Evolutionary conservation across 768 basidiomycete species (phyloP).

Genomic region (Grammothele lineata): DNA sequence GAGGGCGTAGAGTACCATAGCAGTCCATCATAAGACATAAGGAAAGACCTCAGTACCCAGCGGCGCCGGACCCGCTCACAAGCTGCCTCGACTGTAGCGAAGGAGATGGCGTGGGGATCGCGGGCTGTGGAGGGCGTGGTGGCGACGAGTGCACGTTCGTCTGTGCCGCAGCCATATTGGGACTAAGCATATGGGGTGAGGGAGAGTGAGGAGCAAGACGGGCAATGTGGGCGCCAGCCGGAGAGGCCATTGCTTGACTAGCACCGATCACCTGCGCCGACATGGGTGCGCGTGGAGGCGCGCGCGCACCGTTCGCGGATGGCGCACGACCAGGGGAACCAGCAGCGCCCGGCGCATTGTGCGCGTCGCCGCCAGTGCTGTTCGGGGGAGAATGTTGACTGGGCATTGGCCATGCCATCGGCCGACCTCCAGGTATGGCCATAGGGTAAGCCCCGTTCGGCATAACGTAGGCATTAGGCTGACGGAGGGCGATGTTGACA

Average conservation of each 20-base stretch:
- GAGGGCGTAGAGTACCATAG: not conserved
- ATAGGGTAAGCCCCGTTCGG: conserved; percentile 37
- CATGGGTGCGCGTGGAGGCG: conserved; percentile 16
- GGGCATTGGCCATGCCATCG: conserved; percentile 35
- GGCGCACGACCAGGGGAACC: conserved; percentile 43
- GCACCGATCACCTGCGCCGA: conserved; percentile 13
- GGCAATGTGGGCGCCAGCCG: conserved; percentile 19
- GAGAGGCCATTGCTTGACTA: conserved; percentile 19
- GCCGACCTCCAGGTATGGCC: conserved; percentile 35
- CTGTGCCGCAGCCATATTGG: conserved; percentile 22
- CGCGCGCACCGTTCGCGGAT: conserved; percentile 55
- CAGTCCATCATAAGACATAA: not conserved
- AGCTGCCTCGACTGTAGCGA: conserved; percentile 31
- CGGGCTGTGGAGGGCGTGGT: conserved; percentile 25
- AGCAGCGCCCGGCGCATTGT: conserved; percentile 32
- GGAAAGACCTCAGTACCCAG: conserved; percentile 12
- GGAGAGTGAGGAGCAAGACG: conserved; percentile 26
- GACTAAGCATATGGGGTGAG: conserved; percentile 28
- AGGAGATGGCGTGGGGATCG: conserved; percentile 26
- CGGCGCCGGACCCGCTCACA: conserved; percentile 27
- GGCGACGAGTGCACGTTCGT: conserved; percentile 26
- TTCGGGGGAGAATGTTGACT: conserved; percentile 13
- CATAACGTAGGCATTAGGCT: conserved; percentile 32
- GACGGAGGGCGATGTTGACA: conserved; percentile 24
- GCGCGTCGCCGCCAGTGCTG: conserved; percentile 25